These are phyloP conservation scores for Madurella fahalii DNA, from an alignment of 2,329 filamentous ascomycete genomes.

Conservation along the genomic window DNA sequence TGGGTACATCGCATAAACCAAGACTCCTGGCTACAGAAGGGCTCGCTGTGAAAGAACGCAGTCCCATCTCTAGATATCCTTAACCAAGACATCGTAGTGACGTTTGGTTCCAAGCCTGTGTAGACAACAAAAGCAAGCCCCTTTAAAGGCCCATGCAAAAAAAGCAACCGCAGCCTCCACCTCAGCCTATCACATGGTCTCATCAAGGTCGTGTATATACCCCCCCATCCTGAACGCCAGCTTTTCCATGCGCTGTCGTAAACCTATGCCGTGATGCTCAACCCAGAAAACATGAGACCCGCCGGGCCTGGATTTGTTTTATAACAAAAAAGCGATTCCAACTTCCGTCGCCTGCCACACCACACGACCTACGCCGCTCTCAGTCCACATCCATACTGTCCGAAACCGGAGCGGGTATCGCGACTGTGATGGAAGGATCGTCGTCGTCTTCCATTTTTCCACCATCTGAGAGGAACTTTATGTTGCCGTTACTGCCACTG, in stretches of 20 bases:
- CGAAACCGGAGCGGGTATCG: constrained; percentile 17
- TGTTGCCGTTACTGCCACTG: constrained; percentile 9
- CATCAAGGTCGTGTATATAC: background rate
- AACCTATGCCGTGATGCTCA: background rate
- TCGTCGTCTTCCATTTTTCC: constrained; percentile 25
- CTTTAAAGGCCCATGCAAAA: background rate
- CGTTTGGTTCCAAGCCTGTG: too few relatives aligned
- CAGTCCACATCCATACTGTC: constrained; percentile 27
- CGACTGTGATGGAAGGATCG: constrained; percentile 28
- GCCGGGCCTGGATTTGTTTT: too few relatives aligned
- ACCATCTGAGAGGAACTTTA: constrained; percentile 13
- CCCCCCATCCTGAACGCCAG: background rate
- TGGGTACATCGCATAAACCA: too few relatives aligned
- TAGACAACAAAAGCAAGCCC: too few relatives aligned
- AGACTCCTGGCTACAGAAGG: too few relatives aligned
- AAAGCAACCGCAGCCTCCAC: background rate
- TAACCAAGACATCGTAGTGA: too few relatives aligned
- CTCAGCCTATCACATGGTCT: background rate
- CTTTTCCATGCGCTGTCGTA: background rate
- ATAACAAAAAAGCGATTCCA: background rate
- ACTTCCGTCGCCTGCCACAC: background rate
- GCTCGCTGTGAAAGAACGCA: too few relatives aligned
- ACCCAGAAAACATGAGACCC: background rate
- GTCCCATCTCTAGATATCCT: too few relatives aligned
- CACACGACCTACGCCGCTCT: background rate